These are phyloP conservation scores for Boletus smithii DNA, from an alignment of 1,284 basidiomycete species.

Conservation along the genomic window DNA sequence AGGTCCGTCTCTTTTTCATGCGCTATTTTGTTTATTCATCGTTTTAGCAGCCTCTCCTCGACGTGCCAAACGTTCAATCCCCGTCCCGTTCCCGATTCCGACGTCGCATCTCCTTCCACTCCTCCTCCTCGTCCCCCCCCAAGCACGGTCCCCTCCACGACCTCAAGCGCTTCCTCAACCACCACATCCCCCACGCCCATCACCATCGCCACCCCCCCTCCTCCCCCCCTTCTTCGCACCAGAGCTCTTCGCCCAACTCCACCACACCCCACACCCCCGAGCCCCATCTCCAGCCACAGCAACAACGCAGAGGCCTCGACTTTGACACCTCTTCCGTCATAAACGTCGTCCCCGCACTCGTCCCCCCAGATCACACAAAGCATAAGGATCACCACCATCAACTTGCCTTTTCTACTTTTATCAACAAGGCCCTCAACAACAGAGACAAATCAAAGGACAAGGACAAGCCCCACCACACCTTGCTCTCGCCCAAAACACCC, in stretches of 20 bases:
- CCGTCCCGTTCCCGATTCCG: constrained; percentile 18
- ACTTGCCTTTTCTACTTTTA: constrained; percentile 13
- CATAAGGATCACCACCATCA: constrained; percentile 22
- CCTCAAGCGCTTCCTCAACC: constrained; percentile 88
- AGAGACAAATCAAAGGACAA: constrained; percentile 17
- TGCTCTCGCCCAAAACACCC: constrained; percentile 33
- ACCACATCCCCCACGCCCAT: constrained; percentile 74
- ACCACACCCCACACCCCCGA: constrained; percentile 36
- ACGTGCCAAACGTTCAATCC: neutral
- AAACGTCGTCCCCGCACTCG: constrained; percentile 31
- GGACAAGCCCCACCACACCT: constrained; percentile 6
- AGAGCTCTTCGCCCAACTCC: constrained; percentile 26
- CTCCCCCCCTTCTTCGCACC: constrained; percentile 19
- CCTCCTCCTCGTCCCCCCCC: constrained; percentile 19
- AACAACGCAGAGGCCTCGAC: constrained; percentile 37
- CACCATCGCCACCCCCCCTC: constrained; percentile 22
- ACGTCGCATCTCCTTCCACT: constrained; percentile 23
- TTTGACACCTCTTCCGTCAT: constrained; percentile 38
- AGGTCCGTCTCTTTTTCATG: too few species aligned
- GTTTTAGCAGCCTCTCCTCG: neutral
- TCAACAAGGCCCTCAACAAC: constrained; percentile 24
- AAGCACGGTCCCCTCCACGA: constrained; percentile 78
- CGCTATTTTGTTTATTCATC: too few species aligned
- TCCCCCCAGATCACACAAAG: constrained; percentile 19
- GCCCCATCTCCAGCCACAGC: constrained; percentile 32